These are phyloP conservation scores for Obelidium mucronatum DNA, from an alignment of 192 early-diverging fungal species.

Conservation along the genomic window DNA sequence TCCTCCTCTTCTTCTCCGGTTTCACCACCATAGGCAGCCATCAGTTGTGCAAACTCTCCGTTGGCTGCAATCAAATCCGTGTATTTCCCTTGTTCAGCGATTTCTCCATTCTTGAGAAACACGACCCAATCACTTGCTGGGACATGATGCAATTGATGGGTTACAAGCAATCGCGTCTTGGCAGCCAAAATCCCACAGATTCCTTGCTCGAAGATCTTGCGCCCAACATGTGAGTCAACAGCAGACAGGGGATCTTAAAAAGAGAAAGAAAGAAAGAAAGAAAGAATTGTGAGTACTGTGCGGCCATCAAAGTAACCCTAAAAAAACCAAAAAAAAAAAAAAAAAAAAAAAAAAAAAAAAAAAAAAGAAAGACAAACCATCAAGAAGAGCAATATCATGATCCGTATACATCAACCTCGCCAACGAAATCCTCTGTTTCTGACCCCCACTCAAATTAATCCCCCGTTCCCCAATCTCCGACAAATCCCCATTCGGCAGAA, in stretches of 20 bases:
- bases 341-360: too few relatives aligned
- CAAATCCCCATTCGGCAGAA: constrained; percentile 37
- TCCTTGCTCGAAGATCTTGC: constrained; percentile 69
- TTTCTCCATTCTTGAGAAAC: constrained; percentile 65
- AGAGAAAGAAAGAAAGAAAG: constrained; percentile 79
- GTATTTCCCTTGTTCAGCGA: constrained; percentile 65
- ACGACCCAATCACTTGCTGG: constrained; percentile 67
- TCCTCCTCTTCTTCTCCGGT: constrained; percentile 55
- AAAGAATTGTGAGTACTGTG: constrained; percentile 59
- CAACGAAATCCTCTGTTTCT: constrained; percentile 46
- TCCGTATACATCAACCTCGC: constrained; percentile 75
- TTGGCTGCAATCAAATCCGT: constrained; percentile 55
- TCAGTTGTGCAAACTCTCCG: constrained; percentile 15
- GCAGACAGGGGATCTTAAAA: constrained; percentile 77
- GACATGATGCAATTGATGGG: constrained; percentile 72
- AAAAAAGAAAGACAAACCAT: too few relatives aligned
- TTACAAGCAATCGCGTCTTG: constrained; percentile 72
- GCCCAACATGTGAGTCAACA: constrained; percentile 68
- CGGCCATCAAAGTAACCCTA: not conserved
- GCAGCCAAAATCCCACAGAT: constrained; percentile 45
- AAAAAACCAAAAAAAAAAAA: too few relatives aligned
- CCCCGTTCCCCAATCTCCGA: constrained; percentile 56
- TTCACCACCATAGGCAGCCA: constrained; percentile 62
- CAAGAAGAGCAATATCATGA: constrained; percentile 78
- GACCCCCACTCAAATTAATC: constrained; percentile 52